A percentile compares a stretch with the other conserved stretches of the same genome.
phyloP scores from a whole-genome alignment of 129 eudicot species.

The Tagetes erecta region DNA sequence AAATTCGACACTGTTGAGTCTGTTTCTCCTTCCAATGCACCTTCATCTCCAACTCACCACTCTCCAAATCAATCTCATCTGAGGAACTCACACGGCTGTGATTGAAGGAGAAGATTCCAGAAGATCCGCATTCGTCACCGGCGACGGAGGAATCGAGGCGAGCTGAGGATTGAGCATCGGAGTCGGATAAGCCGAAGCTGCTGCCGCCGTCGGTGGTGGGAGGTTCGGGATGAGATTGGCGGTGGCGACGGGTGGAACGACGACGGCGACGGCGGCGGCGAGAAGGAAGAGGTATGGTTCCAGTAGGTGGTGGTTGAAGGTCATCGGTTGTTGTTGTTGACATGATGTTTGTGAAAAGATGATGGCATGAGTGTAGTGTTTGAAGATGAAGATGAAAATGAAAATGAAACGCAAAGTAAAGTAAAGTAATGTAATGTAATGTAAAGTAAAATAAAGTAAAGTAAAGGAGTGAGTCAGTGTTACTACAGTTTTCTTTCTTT shows the following conservation, averaged over 20 bases:
- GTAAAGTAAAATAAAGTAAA: too few species aligned
- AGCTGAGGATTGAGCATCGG: conserved; percentile 40
- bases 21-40: conserved; percentile 37
- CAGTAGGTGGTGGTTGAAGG: conserved; percentile 9
- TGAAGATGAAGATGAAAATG: conserved; percentile 5
- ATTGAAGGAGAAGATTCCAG: conserved; percentile 35
- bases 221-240: conserved; percentile 36
- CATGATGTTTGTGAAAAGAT: conserved; percentile 24
- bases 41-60: conserved; percentile 61
- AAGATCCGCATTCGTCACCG: conserved; percentile 48
- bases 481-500: conserved; percentile 39
- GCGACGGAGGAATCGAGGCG: conserved; percentile 33
- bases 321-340: conserved; percentile 23
- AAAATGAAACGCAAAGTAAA: conserved; percentile 19
- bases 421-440: too few species aligned
- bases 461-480: not conserved
- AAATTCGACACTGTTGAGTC: conserved; percentile 56
- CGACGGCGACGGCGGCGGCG: conserved; percentile 41
- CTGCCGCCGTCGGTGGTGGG: conserved; percentile 41
- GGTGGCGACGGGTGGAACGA: conserved; percentile 31
- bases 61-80: conserved; percentile 59
- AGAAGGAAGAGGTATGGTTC: conserved; percentile 17
- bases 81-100: conserved; percentile 35
- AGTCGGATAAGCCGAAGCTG: conserved; percentile 52
- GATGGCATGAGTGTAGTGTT: conserved; percentile 3